Evolutionary conservation across 805 yeast genomes (phyloP).

Genomic region (Candida oleophila): DNA sequence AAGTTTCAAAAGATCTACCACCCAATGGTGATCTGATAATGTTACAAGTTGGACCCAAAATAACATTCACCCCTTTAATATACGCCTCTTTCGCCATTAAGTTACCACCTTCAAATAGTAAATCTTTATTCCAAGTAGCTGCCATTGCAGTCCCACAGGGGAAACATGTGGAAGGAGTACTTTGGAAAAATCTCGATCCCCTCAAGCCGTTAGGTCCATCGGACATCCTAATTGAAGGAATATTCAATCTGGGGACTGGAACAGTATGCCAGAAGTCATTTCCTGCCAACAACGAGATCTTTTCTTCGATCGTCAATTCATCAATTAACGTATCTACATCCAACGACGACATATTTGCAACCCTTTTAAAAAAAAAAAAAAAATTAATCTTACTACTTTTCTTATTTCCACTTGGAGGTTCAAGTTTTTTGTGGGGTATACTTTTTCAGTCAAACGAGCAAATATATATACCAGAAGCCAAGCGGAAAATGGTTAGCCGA

Average conservation of each 20-base stretch:
- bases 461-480: too few species aligned
- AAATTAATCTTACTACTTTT: not conserved
- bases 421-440: too few species aligned
- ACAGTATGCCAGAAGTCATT: conserved; percentile 52
- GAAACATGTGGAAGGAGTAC: conserved; percentile 55
- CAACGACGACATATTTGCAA: conserved; percentile 5
- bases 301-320: conserved; percentile 33
- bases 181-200: conserved; percentile 54
- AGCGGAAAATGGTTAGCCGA: too few species aligned
- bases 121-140: conserved; percentile 52
- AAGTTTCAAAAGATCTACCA: conserved; percentile 63
- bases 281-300: conserved; percentile 37
- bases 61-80: conserved; percentile 48
- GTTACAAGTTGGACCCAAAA: conserved; percentile 43
- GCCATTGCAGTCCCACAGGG: conserved; percentile 64
- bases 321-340: conserved; percentile 29
- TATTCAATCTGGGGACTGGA: conserved; percentile 36
- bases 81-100: conserved; percentile 56
- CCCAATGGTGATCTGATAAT: conserved; percentile 59
- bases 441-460: too few species aligned
- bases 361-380: too few species aligned
- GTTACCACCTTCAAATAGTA: conserved; percentile 48
- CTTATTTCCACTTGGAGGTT: too few species aligned
- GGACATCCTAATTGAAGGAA: conserved; percentile 48
- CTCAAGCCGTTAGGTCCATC: conserved; percentile 70